Evolutionary conservation across 2,329 filamentous ascomycete genomes (phyloP), one percentile per base, ranked within the genome.

Genomic region (Diaporthe capsici): DNA sequence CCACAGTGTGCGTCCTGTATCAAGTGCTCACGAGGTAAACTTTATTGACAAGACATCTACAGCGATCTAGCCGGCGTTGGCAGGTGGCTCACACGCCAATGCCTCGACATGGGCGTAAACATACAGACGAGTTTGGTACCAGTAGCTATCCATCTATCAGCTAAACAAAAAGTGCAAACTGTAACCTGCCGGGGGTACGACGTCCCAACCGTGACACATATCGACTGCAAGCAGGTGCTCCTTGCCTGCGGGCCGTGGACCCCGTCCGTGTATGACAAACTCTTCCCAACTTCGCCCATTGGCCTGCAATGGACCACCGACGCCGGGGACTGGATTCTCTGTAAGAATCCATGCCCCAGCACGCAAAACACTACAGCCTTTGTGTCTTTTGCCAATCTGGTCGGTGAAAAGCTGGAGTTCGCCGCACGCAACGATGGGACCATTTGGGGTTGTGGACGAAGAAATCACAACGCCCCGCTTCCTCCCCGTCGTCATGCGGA

Each of bases 281-380:
- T 71, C 5, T 37, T 60, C 22, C 37, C 68, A 9, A 15, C 51
- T 34, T 71, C 20, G 12, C 37, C 5, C 10, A 20, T 71, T 39
- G 10, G 31, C 4, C 20, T 57, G 8, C 49, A 20, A 8, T 71
- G 42, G 51, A 60, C n/a, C 22, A 71, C 15, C 25, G 20, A 71
- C 20, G 68, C 51, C 12, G 47, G 68, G n/a, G 51, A 71, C 68
- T 71, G 39, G 55, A 25, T 55, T 13, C n/a, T 71, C n/a, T 55
- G n/a, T 34, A 22, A 28, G 20, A 60, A 22, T 7, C 68, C 68
- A 34, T 55, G 67, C 25, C 67, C 20, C 22, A 42, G 20, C 49
- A 25, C 67, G n/a, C 22, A 58, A 6, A 4, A 22, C 37, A 39
- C 12, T 39, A 39, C 37, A 39, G 3, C 37, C 37, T 12, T 39